phyloP scores from a whole-genome alignment of 2,329 filamentous ascomycete genomes.

The Kalaharituber pfeilii region DNA sequence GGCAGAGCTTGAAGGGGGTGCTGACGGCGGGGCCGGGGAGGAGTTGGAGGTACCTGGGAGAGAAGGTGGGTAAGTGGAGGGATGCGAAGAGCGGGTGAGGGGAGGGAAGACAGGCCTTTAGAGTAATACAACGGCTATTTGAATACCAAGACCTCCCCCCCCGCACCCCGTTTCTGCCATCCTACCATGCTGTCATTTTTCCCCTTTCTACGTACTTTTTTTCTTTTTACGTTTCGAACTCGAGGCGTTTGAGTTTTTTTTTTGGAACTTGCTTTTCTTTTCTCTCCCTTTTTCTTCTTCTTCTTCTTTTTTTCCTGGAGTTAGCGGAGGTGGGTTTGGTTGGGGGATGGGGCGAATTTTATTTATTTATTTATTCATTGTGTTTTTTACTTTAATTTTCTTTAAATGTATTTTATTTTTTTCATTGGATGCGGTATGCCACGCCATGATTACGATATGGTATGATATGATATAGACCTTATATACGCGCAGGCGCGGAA shows the following conservation, averaged over 20 bases:
- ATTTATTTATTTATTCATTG: neutral
- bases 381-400: neutral
- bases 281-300: neutral
- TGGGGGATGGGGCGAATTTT: neutral
- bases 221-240: no score
- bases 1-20: slow-evolving; percentile 68
- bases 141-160: no score
- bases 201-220: neutral
- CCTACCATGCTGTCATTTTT: no score
- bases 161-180: no score
- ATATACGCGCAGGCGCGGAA: neutral
- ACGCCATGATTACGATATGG: neutral
- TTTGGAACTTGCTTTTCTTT: neutral
- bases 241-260: no score
- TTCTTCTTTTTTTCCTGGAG: neutral
- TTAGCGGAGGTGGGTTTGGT: neutral
- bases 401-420: neutral
- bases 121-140: no score
- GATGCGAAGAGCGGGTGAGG: slow-evolving; percentile 20
- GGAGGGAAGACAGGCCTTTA: neutral
- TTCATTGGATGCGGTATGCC: no score
- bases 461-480: neutral
- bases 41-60: slow-evolving; percentile 57
- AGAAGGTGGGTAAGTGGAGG: slow-evolving; percentile 56
- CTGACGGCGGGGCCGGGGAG: slow-evolving; percentile 58